Evolutionary conservation across 495 filamentous ascomycete species (phyloP).

Genomic region (Hypoxylon subgilvum): DNA sequence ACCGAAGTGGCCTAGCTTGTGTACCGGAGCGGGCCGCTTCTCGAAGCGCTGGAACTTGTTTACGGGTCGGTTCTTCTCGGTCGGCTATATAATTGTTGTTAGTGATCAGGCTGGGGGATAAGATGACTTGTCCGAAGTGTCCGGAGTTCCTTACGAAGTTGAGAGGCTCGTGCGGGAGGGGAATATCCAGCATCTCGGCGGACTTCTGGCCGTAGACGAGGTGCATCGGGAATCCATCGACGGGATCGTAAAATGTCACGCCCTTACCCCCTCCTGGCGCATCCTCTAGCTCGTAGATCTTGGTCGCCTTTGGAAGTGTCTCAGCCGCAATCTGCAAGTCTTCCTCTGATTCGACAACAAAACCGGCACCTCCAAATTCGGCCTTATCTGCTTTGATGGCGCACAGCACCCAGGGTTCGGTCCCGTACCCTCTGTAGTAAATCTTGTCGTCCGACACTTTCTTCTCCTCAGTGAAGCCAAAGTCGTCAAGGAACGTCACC

Average conservation of each 20-base stretch:
- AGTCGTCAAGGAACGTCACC: slow-evolving; percentile 59
- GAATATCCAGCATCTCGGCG: slow-evolving; percentile 36
- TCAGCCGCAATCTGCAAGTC: slow-evolving; percentile 57
- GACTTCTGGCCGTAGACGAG: slow-evolving; percentile 61
- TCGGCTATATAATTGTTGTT: slow-evolving; percentile 42
- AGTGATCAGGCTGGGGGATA: too few species aligned
- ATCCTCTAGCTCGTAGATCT: slow-evolving; percentile 57
- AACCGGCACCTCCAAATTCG: slow-evolving; percentile 61
- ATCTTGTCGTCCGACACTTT: slow-evolving; percentile 53
- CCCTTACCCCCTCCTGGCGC: slow-evolving; percentile 64
- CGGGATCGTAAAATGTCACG: slow-evolving; percentile 64
- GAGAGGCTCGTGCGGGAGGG: slow-evolving; percentile 28
- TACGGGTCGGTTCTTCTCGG: slow-evolving; percentile 54
- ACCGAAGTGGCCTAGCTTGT: slow-evolving; percentile 80
- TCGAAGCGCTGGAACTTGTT: slow-evolving; percentile 59
- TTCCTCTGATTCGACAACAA: slow-evolving; percentile 61
- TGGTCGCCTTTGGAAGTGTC: slow-evolving; percentile 53
- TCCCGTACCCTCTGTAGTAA: slow-evolving; percentile 66
- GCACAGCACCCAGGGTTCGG: slow-evolving; percentile 64
- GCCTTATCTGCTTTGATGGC: slow-evolving; percentile 54
- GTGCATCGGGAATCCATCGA: slow-evolving; percentile 64
- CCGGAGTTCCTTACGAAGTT: slow-evolving; percentile 30
- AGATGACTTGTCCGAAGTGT: background rate
- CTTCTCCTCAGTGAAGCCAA: slow-evolving; percentile 60
- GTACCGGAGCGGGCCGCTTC: slow-evolving; percentile 70